phyloP scores from a whole-genome alignment of 345 rosid species.

The Eucalyptus virginea region DNA sequence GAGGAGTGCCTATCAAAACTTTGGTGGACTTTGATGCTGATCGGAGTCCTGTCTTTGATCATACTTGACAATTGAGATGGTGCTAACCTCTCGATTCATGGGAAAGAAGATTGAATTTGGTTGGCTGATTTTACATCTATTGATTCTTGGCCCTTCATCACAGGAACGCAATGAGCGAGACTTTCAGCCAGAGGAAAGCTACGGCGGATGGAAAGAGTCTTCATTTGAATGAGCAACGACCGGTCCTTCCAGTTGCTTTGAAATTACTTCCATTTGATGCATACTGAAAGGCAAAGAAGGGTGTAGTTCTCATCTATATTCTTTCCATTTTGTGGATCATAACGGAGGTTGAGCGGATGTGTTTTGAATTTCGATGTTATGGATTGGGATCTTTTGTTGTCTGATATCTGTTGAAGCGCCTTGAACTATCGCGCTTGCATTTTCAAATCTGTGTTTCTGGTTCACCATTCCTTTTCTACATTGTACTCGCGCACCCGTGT shows the following conservation, averaged over 20 bases:
- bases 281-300: neutral
- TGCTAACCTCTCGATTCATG: neutral
- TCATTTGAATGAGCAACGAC: neutral
- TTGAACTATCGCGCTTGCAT: neutral
- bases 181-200: constrained; percentile 15
- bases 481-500: neutral
- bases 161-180: constrained; percentile 22
- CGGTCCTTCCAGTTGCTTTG: neutral
- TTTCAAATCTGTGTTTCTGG: neutral
- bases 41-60: neutral
- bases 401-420: neutral
- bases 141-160: neutral
- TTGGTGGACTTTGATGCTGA: neutral
- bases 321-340: neutral
- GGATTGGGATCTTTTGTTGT: neutral
- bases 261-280: neutral
- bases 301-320: neutral
- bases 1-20: neutral
- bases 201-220: constrained; percentile 67
- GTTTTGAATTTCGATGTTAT: neutral
- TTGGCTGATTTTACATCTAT: neutral
- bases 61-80: neutral
- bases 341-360: neutral
- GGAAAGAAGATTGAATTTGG: neutral
- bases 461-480: neutral